These are phyloP conservation scores for Parafenestella ontariensis DNA, from an alignment of 2,329 filamentous ascomycete species.

Conservation along the genomic window DNA sequence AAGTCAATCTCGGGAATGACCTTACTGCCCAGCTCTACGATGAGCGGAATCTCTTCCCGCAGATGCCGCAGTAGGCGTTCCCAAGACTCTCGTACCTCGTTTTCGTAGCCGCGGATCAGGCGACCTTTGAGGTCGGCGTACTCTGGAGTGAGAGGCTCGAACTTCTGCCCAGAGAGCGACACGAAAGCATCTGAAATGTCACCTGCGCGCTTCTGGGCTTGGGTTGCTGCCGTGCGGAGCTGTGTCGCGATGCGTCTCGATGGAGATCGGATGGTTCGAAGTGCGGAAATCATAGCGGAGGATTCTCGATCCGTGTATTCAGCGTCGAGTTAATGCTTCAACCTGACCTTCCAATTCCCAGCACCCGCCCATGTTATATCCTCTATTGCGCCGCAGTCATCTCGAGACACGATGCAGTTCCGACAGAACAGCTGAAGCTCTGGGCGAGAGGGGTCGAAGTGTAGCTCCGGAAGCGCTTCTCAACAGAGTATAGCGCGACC, in stretches of 20 bases:
- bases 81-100: constrained; percentile 55
- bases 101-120: constrained; percentile 57
- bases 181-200: constrained; percentile 61
- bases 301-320: constrained; percentile 5
- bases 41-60: constrained; percentile 54
- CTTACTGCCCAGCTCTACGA: constrained; percentile 51
- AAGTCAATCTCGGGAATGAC: constrained; percentile 58
- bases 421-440: constrained; percentile 24
- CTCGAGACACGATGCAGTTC: constrained; percentile 15
- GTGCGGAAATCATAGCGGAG: constrained; percentile 37
- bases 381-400: constrained; percentile 6
- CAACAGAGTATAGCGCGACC: constrained; percentile 17
- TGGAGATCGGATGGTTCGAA: constrained; percentile 35
- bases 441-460: constrained; percentile 16
- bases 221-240: constrained; percentile 39
- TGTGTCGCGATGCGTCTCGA: constrained; percentile 26
- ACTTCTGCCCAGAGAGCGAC: constrained; percentile 56
- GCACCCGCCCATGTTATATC: constrained; percentile 29
- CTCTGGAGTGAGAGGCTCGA: constrained; percentile 53
- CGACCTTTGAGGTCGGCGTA: constrained; percentile 56
- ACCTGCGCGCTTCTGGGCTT: constrained; percentile 54
- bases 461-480: constrained; percentile 28
- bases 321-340: constrained; percentile 7
- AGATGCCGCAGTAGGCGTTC: constrained; percentile 53
- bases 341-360: constrained; percentile 15